Base-by-base conservation (phyloP, 208 protist genomes). In the Trichomonas tenax region DNA sequence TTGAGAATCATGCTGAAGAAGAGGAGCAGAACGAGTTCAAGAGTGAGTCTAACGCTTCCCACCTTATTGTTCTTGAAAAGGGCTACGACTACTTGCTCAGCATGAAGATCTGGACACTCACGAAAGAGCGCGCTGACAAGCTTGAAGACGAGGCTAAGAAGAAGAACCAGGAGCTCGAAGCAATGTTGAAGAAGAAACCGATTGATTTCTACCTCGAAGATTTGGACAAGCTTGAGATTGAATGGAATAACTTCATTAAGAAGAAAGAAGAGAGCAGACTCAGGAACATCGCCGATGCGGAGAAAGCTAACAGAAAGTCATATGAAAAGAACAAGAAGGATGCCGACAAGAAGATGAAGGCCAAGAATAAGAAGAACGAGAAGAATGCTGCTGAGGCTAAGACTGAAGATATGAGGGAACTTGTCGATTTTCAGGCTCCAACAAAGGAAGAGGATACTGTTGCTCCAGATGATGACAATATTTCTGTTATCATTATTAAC, bases 41-140 rank as follows among this genome's bases (percentile, higher is more conserved):
- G 8, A 0, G 0, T 40, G 41, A 72, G 31, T n/a, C 40, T 9
- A 38, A 96, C 48, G 34, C 51, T 4, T 21, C 81, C 31, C 36
- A 90, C 31, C 31, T 96, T 63, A 8, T 41, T 11, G 45, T 34
- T 0, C n/a, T 95, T n/a, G 46, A 34, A 9, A 45, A 96, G 15
- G 98, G 98, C 95, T 99, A 99, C 97, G 98, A 99, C 97, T 99
- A 99, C 97, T 98, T 99, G 31, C 98, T 99, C 2, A 98, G 97
- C 63, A 99, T 99, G 98, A 98, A 98, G 96, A 96, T 99, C 63
- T 99, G 98, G 98, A 98, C 96, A 93, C 97, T 99, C 38, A 99
- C 99, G 44, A 72, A 97, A 63, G 99, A 99, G 97, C 98, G 98
- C 97, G 98, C 99, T 36, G 97, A 98, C 46, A 96, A 98, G 95